A percentile compares a stretch with the other conserved stretches of the same genome.
Conservation (phyloP, 1,284 basidiomycete genomes). For the Apiotrichum veenhuisii region DNA sequence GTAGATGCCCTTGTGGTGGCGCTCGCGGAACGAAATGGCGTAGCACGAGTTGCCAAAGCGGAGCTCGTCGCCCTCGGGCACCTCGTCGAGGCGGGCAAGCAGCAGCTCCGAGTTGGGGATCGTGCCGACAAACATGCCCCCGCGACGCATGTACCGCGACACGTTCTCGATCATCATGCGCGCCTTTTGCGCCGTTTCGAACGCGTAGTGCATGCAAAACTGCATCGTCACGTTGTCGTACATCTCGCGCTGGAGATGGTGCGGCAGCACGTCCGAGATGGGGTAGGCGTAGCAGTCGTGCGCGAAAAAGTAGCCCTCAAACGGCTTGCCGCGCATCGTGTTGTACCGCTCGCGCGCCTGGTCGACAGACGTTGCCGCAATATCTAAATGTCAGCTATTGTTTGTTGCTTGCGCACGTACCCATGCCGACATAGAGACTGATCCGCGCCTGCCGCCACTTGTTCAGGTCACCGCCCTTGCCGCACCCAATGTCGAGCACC, state of each 20-base stretch:
- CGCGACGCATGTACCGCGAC: conserved; percentile 68
- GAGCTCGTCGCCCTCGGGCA: conserved; percentile 63
- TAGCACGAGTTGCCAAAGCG: conserved; percentile 90
- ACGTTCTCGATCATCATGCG: conserved; percentile 93
- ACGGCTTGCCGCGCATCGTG: conserved; percentile 56
- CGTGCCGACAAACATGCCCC: conserved; percentile 90
- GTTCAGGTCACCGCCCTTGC: conserved; percentile 93
- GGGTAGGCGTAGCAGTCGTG: conserved; percentile 82
- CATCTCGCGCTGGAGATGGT: conserved; percentile 52
- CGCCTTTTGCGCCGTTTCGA: conserved; percentile 80
- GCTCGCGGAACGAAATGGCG: conserved; percentile 75
- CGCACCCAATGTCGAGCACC: conserved; percentile 93
- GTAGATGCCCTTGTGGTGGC: conserved; percentile 61
- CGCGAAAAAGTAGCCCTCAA: conserved; percentile 75
- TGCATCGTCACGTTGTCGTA: conserved; percentile 98
- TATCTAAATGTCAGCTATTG: conserved; percentile 58
- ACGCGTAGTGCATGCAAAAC: conserved; percentile 99
- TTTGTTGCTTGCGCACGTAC: conserved; percentile 48
- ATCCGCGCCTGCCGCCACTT: conserved; percentile 93
- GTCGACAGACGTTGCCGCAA: conserved; percentile 83
- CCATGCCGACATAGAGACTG: conserved; percentile 73
- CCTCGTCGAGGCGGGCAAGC: conserved; percentile 62
- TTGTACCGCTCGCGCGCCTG: conserved; percentile 73
- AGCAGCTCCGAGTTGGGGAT: conserved; percentile 81
- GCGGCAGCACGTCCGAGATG: conserved; percentile 66